Evolutionary conservation across 148 eudicot genomes (phyloP).

Genomic region (Rhododendron henanense): DNA sequence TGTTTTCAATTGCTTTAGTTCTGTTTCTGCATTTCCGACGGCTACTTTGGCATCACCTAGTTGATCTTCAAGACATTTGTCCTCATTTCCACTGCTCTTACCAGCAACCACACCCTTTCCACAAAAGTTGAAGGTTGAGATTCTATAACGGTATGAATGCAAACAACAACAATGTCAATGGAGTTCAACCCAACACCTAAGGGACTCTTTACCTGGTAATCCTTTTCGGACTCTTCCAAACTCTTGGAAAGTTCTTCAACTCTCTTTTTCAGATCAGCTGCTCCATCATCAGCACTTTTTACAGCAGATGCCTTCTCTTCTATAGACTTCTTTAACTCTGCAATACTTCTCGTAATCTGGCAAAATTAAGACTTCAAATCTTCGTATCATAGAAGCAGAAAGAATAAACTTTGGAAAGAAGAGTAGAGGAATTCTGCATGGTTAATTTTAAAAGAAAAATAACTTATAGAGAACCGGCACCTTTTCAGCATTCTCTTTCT

Average conservation of each 20-base stretch:
- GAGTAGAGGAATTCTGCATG: neutral
- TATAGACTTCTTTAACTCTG: constrained; percentile 72
- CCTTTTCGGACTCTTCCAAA: constrained; percentile 70
- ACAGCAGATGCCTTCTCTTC: constrained; percentile 70
- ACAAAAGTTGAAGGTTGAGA: neutral
- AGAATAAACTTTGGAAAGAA: neutral
- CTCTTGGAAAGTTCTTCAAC: constrained; percentile 65
- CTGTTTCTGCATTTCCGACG: constrained; percentile 82
- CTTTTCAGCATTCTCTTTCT: constrained; percentile 69
- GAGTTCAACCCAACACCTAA: neutral
- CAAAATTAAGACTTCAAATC: constrained; percentile 9
- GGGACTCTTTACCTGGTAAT: constrained; percentile 57
- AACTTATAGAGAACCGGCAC: constrained; percentile 23
- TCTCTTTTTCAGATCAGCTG: constrained; percentile 70
- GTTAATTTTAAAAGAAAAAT: neutral
- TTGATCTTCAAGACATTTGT: constrained; percentile 95
- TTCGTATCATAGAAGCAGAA: neutral
- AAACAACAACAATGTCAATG: neutral
- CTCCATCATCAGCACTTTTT: constrained; percentile 84
- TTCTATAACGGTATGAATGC: neutral
- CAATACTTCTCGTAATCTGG: constrained; percentile 65
- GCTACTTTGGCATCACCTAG: constrained; percentile 89
- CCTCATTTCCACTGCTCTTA: constrained; percentile 87
- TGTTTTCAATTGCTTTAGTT: constrained; percentile 82
- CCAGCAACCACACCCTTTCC: constrained; percentile 91